Base-by-base conservation (phyloP, 2,329 filamentous ascomycete species). In the Bipolaris bicolor region DNA sequence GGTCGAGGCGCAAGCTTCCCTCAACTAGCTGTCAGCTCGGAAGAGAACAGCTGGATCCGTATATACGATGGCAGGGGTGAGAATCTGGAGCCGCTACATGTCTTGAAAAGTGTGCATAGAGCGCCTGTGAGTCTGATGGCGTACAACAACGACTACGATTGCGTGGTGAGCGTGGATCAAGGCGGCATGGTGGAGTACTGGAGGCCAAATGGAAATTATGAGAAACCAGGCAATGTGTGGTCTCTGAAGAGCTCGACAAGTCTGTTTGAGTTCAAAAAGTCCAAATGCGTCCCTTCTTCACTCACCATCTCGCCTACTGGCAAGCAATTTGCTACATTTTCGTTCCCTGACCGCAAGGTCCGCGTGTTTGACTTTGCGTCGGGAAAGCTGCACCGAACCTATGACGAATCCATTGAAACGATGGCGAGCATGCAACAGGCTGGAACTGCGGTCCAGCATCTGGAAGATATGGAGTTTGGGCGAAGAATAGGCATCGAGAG, bases 121-220 rank as follows among this genome's bases (percentile, higher is more conserved):
- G 89, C 84, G 50, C 86, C 92, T 0, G 90, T 99, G 2, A 86
- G 89, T 26, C 78, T 96, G 22, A 94, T 99, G 85, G 88, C 88
- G 0, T 99, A 92, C 80, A 99, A 98, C 76, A 88, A 92, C 72
- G 80, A 84, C 5, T 97, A 88, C 71, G 89, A 98, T 76, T 99
- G 95, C 71, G 93, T 96, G 1, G 80, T 98, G 6, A 98, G 95
- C 1, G 88, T 88, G 0, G 96, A 99, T 65, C 88, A 94, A 65
- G 86, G 86, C 52, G 94, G 95, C 22, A 98, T 98, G 94, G 75
- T 99, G 9, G 95, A 99, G 76, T 99, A 99, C 78, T 99, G 95
- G 95, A 85, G 86, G 56, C 92, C 95, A 0, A 86, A 85, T 61
- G 88, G 86, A 1, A 87, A 82, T 37, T 97, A 92, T 74, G 92